Evolutionary conservation across 1,139 yeast genomes (phyloP), one percentile per base, ranked within the genome.

Genomic region (Blastobotrys persicus): DNA sequence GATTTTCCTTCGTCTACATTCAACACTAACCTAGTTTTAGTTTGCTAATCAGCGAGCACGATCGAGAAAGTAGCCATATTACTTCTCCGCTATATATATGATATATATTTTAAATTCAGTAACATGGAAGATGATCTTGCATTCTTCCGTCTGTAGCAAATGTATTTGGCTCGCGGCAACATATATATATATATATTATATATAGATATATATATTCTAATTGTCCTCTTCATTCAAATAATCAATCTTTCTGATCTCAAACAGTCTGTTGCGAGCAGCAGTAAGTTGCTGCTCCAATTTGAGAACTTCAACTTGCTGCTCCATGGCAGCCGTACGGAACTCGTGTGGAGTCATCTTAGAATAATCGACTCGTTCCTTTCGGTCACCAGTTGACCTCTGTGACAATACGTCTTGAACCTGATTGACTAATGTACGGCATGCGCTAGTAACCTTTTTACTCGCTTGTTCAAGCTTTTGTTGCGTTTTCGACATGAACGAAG

Each of bases 301-400:
- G 67, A 88, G 75, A 43, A 88, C 89, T 65, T 87, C 91, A 12
- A 89, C 96, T 66, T 88, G 96, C 67, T 88, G 96, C 62, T 88
- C 95, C 96, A 88, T 88, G 63, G 91, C 95, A 26, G 81, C 77
- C 0, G 95, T 86, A 68, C 86, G 86, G 59, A 88, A 88, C 66
- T 88, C 95, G 63, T 87, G 88, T 17, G 88, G 79, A 13, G 89
- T 77, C 53, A 88, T 70, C 60, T 77, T 79, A 31, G 85, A 76
- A 63, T 83, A 85, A 63, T 88, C 95, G 48, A 83, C 65, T 48
- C 75, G 70, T 13, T 63, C 65, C 31, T 40, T 31, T 13, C 32
- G 19, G 28, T 61, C 61, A 37, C 19, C 19, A 45, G 66, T 65
- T 1, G 63, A 48, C 51, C 71, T 59, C 46, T 72, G 66, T 42